phyloP scores from a whole-genome alignment of 2,329 filamentous ascomycete genomes.

The Scytalidium lignicola region DNA sequence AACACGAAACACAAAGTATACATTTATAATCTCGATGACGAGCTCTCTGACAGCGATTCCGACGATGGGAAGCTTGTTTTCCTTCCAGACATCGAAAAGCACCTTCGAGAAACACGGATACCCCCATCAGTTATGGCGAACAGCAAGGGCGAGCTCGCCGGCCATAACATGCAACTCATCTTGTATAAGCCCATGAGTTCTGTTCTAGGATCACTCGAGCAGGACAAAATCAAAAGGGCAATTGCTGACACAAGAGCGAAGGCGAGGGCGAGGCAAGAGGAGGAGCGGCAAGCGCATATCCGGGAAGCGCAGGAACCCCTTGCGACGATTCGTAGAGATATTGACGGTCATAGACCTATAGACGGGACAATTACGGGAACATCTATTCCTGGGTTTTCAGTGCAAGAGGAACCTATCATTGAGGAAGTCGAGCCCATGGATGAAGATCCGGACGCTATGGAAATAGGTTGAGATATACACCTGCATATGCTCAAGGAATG shows the following conservation, averaged over 20 bases:
- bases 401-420: conserved; percentile 4
- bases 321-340: conserved; percentile 7
- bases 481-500: conserved; percentile 7
- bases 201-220: conserved; percentile 67
- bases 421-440: conserved; percentile 13
- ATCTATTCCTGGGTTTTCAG: not conserved
- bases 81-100: conserved; percentile 79
- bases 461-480: conserved; percentile 40
- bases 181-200: conserved; percentile 78
- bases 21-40: conserved; percentile 84
- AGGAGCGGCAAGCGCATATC: conserved; percentile 28
- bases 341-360: conserved; percentile 7
- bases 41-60: conserved; percentile 65
- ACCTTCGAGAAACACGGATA: conserved; percentile 66
- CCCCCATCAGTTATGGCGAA: conserved; percentile 55
- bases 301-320: conserved; percentile 11
- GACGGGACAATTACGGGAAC: conserved; percentile 6
- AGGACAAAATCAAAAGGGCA: conserved; percentile 74
- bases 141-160: conserved; percentile 48
- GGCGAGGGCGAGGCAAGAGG: conserved; percentile 53
- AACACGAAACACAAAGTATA: conserved; percentile 81
- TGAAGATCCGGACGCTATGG: conserved; percentile 61
- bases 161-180: conserved; percentile 63
- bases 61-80: conserved; percentile 64
- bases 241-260: conserved; percentile 75